phyloP scores from a whole-genome alignment of 2,329 filamentous ascomycete species.

The Cryoendolithus antarcticus region DNA sequence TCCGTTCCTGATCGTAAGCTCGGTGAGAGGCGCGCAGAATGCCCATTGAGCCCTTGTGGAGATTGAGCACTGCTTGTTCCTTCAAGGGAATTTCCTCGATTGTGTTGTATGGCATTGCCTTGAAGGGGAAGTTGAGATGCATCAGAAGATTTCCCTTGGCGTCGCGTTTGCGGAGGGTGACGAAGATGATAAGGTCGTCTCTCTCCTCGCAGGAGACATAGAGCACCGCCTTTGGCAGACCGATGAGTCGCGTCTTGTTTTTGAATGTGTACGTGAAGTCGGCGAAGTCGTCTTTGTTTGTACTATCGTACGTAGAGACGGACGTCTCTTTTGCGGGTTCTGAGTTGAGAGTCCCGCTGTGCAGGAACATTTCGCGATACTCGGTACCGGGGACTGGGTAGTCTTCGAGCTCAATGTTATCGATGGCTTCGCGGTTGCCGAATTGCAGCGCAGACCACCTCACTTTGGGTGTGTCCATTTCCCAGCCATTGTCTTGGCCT shows the following conservation, averaged over 20 bases:
- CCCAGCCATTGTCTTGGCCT: conserved; percentile 32
- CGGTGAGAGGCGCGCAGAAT: conserved; percentile 4
- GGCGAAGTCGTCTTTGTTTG: conserved; percentile 2
- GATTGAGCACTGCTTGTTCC: conserved; percentile 1
- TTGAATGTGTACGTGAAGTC: conserved; percentile 30
- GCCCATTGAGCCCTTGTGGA: conserved; percentile 2
- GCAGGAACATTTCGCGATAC: conserved; percentile 4
- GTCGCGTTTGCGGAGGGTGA: conserved; percentile 9
- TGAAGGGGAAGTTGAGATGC: conserved; percentile 7
- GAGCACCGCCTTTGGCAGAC: conserved; percentile 34
- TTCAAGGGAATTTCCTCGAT: conserved; percentile 27
- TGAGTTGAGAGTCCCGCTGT: background rate
- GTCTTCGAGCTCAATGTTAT: conserved; percentile 2
- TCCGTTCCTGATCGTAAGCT: background rate
- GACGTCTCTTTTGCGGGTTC: background rate
- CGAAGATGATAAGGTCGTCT: conserved; percentile 11
- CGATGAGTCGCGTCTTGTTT: conserved; percentile 28
- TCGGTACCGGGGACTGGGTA: conserved; percentile 6
- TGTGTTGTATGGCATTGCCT: conserved; percentile 12
- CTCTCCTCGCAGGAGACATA: conserved; percentile 24
- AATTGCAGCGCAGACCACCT: conserved; percentile 29
- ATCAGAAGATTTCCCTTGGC: conserved; percentile 3
- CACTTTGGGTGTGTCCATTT: conserved; percentile 29
- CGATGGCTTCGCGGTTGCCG: conserved; percentile 18
- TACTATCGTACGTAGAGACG: conserved; percentile 7